phyloP scores from a whole-genome alignment of 1,139 yeast species.

The Protomyces inundatus region DNA sequence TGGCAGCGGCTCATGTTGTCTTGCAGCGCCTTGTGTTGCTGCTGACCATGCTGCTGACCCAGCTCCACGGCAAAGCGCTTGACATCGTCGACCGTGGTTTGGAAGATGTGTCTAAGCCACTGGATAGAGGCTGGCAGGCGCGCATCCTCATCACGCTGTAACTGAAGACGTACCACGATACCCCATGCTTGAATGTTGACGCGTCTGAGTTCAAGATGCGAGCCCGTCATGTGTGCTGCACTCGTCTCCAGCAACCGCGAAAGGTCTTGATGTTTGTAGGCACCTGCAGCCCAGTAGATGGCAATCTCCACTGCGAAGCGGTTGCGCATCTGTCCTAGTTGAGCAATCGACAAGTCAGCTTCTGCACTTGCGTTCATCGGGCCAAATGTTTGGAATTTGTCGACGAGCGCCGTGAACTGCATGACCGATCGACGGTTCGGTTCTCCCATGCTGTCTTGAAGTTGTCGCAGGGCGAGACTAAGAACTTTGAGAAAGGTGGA shows the following conservation, averaged over 20 bases:
- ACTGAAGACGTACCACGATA: neutral
- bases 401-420: neutral
- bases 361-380: slow-evolving; percentile 5
- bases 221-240: slow-evolving; percentile 1
- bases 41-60: neutral
- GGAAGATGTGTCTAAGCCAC: slow-evolving; percentile 5
- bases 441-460: neutral
- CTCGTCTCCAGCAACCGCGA: slow-evolving; percentile 7
- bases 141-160: slow-evolving; percentile 1
- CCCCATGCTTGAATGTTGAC: slow-evolving; percentile 17
- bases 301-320: slow-evolving; percentile 16
- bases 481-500: slow-evolving; percentile 5
- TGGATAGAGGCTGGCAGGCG: neutral
- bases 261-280: slow-evolving; percentile 13
- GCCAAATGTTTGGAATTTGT: slow-evolving; percentile 19
- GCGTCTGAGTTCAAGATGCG: slow-evolving; percentile 11
- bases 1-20: slow-evolving; percentile 3
- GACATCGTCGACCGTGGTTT: slow-evolving; percentile 11
- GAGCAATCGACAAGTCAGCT: neutral
- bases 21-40: neutral
- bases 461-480: slow-evolving; percentile 1
- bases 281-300: slow-evolving; percentile 21
- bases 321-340: slow-evolving; percentile 10
- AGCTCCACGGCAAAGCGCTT: slow-evolving; percentile 4
- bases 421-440: neutral